These are phyloP conservation scores for Pythium plurisporium DNA, from an alignment of 352 stramenopile genomes.

Conservation along the genomic window DNA sequence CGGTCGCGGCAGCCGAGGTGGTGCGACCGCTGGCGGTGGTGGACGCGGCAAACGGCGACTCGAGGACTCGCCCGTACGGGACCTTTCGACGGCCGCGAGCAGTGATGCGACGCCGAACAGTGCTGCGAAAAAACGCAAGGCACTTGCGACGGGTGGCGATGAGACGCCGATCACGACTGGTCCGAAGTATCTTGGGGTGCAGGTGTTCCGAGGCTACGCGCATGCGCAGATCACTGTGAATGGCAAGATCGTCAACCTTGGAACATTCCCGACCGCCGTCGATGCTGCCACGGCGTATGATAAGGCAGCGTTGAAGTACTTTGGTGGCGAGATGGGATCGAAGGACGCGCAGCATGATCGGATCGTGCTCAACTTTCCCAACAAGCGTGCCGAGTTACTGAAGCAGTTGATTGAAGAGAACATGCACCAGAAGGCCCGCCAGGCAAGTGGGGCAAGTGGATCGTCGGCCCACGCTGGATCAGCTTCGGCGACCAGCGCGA, in stretches of 20 bases:
- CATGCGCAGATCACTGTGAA: slow-evolving; percentile 78
- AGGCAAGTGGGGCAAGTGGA: slow-evolving; percentile 7
- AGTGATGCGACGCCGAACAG: neutral
- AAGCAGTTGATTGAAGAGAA: slow-evolving; percentile 64
- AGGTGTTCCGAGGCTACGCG: slow-evolving; percentile 65
- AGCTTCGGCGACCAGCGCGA: neutral
- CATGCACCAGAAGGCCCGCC: slow-evolving; percentile 42
- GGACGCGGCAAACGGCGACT: slow-evolving; percentile 56
- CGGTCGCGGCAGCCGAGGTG: slow-evolving; percentile 22
- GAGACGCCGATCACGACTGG: slow-evolving; percentile 18
- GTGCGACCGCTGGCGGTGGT: slow-evolving; percentile 13
- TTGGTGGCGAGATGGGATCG: slow-evolving; percentile 42
- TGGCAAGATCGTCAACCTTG: slow-evolving; percentile 72
- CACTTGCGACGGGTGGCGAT: neutral
- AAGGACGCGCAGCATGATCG: slow-evolving; percentile 38
- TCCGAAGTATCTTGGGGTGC: slow-evolving; percentile 58
- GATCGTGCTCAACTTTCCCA: slow-evolving; percentile 72
- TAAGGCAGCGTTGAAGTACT: slow-evolving; percentile 72
- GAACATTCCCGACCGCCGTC: slow-evolving; percentile 59
- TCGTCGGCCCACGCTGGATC: neutral
- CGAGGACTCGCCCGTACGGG: slow-evolving; percentile 24
- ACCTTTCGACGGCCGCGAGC: neutral
- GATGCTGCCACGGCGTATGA: slow-evolving; percentile 81
- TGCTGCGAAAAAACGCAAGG: slow-evolving; percentile 35
- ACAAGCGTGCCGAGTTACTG: slow-evolving; percentile 50